phyloP scores from a whole-genome alignment of 2,329 filamentous ascomycete species.

The Zymoseptoria passerinii region DNA sequence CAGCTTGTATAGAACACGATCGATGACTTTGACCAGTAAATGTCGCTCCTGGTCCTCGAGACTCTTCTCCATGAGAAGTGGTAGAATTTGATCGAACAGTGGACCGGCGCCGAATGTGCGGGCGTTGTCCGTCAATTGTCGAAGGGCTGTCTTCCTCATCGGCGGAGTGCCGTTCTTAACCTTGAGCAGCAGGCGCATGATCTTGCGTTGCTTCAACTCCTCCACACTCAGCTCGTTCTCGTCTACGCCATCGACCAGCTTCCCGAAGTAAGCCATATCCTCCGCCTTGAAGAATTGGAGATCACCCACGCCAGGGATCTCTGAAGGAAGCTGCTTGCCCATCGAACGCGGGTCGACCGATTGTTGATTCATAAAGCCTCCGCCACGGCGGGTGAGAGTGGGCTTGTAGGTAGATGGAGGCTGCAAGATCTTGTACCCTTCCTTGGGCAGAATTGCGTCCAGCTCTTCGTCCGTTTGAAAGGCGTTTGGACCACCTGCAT shows the following conservation, averaged over 20 bases:
- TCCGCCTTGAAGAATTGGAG: conserved; percentile 97
- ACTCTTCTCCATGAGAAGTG: conserved; percentile 95
- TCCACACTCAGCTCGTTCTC: conserved; percentile 89
- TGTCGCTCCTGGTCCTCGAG: conserved; percentile 97
- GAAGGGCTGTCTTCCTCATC: conserved; percentile 95
- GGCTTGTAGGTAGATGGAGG: conserved; percentile 89
- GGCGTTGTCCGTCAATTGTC: conserved; percentile 95
- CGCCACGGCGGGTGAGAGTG: conserved; percentile 34
- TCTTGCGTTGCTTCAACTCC: conserved; percentile 94
- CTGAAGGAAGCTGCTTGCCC: conserved; percentile 85
- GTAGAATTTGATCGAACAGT: conserved; percentile 94
- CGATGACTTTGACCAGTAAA: conserved; percentile 96
- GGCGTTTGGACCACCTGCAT: conserved; percentile 70
- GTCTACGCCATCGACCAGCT: conserved; percentile 87
- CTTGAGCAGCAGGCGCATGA: conserved; percentile 92
- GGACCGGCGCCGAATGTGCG: conserved; percentile 89
- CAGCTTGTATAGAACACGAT: conserved; percentile 95
- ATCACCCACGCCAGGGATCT: conserved; percentile 93
- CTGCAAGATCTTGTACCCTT: conserved; percentile 86
- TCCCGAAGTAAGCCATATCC: conserved; percentile 98
- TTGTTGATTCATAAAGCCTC: conserved; percentile 96
- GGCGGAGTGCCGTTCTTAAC: conserved; percentile 99
- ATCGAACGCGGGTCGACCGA: conserved; percentile 73
- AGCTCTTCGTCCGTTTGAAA: conserved; percentile 89
- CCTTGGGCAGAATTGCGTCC: conserved; percentile 78